phyloP scores from a whole-genome alignment of 2,329 filamentous ascomycete genomes.

The Cercospora berteroae region DNA sequence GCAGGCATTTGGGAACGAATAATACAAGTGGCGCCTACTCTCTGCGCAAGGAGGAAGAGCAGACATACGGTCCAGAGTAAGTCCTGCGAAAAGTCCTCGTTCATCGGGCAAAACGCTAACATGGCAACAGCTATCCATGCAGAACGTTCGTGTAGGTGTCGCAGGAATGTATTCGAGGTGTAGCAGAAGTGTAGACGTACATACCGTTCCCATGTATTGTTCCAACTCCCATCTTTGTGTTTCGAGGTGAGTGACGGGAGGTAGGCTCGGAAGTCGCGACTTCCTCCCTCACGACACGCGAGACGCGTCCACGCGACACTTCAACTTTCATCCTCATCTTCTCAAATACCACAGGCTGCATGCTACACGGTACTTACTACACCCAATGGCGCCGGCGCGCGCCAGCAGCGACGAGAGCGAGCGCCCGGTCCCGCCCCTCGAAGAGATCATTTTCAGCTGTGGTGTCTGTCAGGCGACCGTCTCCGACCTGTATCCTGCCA shows the following conservation, averaged over 20 bases:
- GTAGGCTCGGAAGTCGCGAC: neutral
- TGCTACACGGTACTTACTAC: neutral
- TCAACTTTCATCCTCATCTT: neutral
- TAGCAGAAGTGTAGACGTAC: conserved; percentile 13
- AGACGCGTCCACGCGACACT: neutral
- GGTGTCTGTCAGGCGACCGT: conserved; percentile 48
- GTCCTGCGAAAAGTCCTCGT: conserved; percentile 22
- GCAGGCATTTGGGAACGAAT: conserved; percentile 49
- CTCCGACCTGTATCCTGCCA: conserved; percentile 46
- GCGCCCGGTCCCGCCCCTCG: conserved; percentile 19
- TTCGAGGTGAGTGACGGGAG: neutral
- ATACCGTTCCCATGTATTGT: conserved; percentile 8
- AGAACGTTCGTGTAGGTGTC: conserved; percentile 41
- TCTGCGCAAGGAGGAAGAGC: conserved; percentile 68
- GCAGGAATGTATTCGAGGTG: neutral
- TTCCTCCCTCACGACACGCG: neutral
- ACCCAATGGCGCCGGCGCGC: conserved; percentile 19
- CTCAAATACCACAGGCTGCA: neutral
- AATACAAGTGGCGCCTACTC: conserved; percentile 62
- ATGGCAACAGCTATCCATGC: conserved; percentile 44
- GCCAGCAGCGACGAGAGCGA: neutral
- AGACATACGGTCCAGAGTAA: conserved; percentile 59
- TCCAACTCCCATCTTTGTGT: neutral
- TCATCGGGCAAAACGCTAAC: conserved; percentile 24
- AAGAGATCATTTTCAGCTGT: conserved; percentile 51